These are phyloP conservation scores for Suhomyces chickasaworum DNA, from an alignment of 1,139 yeast genomes.

Conservation along the genomic window DNA sequence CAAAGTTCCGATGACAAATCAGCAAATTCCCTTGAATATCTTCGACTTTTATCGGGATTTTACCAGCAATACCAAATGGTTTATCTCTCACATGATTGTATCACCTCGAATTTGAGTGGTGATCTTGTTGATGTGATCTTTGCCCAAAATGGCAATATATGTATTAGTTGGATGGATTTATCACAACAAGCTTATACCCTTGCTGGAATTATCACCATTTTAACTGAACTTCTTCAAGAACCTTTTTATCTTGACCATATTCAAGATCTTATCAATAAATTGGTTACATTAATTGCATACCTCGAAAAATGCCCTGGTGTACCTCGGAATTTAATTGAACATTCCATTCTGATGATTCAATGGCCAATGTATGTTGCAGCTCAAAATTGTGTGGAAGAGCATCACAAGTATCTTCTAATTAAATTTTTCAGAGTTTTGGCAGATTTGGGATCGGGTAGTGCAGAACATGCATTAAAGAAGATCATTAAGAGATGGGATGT, in stretches of 20 bases:
- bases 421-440: slow-evolving; percentile 40
- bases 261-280: slow-evolving; percentile 30
- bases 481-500: slow-evolving; percentile 22
- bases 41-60: slow-evolving; percentile 37
- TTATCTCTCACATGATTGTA: slow-evolving; percentile 28
- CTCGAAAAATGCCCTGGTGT: slow-evolving; percentile 27
- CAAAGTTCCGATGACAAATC: slow-evolving; percentile 17
- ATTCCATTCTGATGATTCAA: slow-evolving; percentile 53
- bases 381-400: slow-evolving; percentile 47
- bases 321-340: slow-evolving; percentile 27
- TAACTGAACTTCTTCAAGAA: slow-evolving; percentile 36
- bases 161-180: slow-evolving; percentile 46
- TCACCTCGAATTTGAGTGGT: slow-evolving; percentile 21
- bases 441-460: slow-evolving; percentile 29
- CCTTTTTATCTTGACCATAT: slow-evolving; percentile 39
- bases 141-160: slow-evolving; percentile 18
- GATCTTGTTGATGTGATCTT: slow-evolving; percentile 25
- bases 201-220: slow-evolving; percentile 37
- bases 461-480: slow-evolving; percentile 22
- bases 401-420: slow-evolving; percentile 48
- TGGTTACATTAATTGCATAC: slow-evolving; percentile 31
- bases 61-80: slow-evolving; percentile 27
- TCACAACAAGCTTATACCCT: slow-evolving; percentile 41
- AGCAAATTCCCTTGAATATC: slow-evolving; percentile 25
- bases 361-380: slow-evolving; percentile 70